Evolutionary conservation across 1,284 basidiomycete species (phyloP), one percentile per base, ranked within the genome.

Genomic region (Macrocystidia cucumis): DNA sequence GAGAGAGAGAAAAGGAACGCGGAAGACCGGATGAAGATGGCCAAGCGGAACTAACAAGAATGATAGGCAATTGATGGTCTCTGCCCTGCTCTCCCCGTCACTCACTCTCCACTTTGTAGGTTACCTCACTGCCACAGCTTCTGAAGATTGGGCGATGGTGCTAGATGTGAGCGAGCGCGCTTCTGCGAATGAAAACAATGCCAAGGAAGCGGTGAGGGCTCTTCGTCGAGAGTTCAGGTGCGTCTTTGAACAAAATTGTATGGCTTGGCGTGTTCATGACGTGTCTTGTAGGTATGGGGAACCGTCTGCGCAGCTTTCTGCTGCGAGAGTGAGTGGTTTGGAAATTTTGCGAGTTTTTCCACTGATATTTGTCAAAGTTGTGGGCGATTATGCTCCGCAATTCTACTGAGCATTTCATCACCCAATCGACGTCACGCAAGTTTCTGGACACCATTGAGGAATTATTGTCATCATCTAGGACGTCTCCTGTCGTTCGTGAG

Each of bases 311-410:
- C 82, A 85, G 53, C 59, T 86, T 7, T 76, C 81, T 12, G 82
- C 82, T 26, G 79, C 80, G 16, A 61, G 78, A 42, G 81, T 82
- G 49, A 29, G 76, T 60, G 13, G 11, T 27, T 28, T 12, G n/a
- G n/a, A n/a, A n/a, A n/a, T n/a, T n/a, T 5, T 23, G 18, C 9
- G 19, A 17, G 7, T 34, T 29, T 14, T n/a, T 12, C 16, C 5
- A 12, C 5, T 18, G 13, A 34, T 12, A 6, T 3, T 33, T 34
- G 17, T 22, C 34, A 28, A 39, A 86, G 83, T 52, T 89, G n/a
- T 88, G 84, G 85, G 85, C 82, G 2, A 78, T 89, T 43, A 83
- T 89, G 77, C 65, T 88, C 12, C 74, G 76, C 21, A 86, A 88
- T 45, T 78, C 74, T 2, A 71, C 73, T 0, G 69, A 75, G 8